Conservation (phyloP, 352 stramenopile genomes). For the Thalassiosira gravida region DNA sequence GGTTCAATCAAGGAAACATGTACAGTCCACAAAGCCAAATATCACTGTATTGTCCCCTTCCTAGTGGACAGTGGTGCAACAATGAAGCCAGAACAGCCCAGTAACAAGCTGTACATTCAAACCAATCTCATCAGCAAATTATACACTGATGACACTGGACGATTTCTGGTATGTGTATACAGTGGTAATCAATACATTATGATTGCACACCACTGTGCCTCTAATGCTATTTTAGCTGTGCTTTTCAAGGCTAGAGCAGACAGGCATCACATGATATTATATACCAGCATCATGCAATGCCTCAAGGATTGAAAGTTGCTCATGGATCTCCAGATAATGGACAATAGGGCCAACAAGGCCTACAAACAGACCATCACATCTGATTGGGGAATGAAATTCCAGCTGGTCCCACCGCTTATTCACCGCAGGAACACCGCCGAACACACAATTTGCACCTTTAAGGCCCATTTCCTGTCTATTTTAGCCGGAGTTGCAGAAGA, state of each 20-base stretch:
- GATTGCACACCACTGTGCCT: conserved; percentile 47
- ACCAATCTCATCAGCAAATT: conserved; percentile 40
- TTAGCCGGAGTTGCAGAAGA: not conserved
- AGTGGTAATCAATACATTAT: conserved; percentile 64
- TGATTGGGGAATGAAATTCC: not conserved
- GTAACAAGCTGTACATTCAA: too few relatives aligned
- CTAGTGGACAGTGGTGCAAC: too few relatives aligned
- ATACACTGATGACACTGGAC: conserved; percentile 59
- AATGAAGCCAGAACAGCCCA: too few relatives aligned
- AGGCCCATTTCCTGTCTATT: not conserved
- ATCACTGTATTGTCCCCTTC: not conserved
- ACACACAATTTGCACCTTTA: not conserved
- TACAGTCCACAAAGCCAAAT: conserved; percentile 16
- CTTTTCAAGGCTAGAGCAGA: not conserved
- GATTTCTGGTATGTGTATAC: conserved; percentile 41
- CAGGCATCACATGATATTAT: not conserved
- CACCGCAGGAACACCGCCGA: not conserved
- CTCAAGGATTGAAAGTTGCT: not conserved
- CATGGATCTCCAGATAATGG: not conserved
- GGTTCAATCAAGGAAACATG: conserved; percentile 19
- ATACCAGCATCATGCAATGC: conserved; percentile 1
- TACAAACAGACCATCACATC: not conserved
- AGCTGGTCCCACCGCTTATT: not conserved
- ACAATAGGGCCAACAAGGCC: not conserved
- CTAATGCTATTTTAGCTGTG: not conserved